A percentile compares a stretch with the other conserved stretches of the same genome.
Evolutionary conservation across 139 green algal species (phyloP).

Genomic region (Volvox africanus): DNA sequence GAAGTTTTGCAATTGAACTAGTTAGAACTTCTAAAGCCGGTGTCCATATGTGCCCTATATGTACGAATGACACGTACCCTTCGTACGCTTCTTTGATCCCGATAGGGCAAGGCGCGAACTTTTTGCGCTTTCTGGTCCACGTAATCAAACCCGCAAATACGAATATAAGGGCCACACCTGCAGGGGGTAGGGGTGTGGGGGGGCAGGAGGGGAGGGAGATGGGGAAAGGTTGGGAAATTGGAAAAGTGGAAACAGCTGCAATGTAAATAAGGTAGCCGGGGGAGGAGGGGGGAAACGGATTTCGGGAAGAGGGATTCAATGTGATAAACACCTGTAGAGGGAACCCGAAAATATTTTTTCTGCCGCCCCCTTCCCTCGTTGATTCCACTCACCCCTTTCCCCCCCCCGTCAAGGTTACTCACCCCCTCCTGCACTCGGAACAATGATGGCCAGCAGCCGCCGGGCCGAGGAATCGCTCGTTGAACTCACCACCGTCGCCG

Average conservation of each 20-base stretch:
- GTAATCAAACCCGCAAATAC: neutral
- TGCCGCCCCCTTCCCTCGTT: too few relatives aligned
- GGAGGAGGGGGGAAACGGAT: too few relatives aligned
- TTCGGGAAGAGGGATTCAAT: too few relatives aligned
- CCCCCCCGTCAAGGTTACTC: too few relatives aligned
- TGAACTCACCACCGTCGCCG: neutral
- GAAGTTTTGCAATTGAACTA: neutral
- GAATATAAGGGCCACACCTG: neutral
- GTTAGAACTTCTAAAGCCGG: neutral
- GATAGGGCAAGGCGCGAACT: neutral
- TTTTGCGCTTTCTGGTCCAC: neutral
- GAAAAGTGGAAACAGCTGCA: too few relatives aligned
- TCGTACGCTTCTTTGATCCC: conserved; percentile 11
- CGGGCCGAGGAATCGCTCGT: neutral
- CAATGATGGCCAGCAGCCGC: neutral
- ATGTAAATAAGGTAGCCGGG: too few relatives aligned
- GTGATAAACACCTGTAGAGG: too few relatives aligned
- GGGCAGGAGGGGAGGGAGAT: neutral
- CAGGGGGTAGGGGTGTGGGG: neutral
- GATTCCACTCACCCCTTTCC: too few relatives aligned
- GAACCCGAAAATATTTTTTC: too few relatives aligned
- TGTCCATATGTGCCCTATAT: neutral
- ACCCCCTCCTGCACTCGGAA: neutral
- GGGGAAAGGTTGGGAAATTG: neutral
- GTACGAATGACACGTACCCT: neutral